Conservation (phyloP, 768 basidiomycete genomes). For the Macrolepiota fuliginosa region DNA sequence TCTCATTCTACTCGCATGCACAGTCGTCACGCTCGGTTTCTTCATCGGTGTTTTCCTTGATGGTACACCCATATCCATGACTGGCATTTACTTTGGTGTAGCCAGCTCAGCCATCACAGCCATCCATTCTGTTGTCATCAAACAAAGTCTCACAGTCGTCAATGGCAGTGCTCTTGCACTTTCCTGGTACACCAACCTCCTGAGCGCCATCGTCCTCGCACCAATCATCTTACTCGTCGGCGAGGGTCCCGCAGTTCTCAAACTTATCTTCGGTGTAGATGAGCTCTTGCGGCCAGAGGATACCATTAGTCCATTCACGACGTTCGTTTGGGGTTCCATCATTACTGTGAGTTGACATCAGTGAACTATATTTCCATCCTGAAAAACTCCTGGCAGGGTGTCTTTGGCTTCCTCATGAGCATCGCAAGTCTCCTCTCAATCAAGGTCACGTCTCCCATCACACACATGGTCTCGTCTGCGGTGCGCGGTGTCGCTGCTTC, state of each 20-base stretch:
- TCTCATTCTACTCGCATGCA: slow-evolving; percentile 72
- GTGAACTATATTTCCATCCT: background rate
- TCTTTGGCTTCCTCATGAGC: slow-evolving; percentile 91
- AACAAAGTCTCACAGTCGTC: slow-evolving; percentile 76
- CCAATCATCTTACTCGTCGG: slow-evolving; percentile 76
- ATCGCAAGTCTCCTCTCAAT: slow-evolving; percentile 91
- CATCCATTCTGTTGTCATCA: slow-evolving; percentile 92
- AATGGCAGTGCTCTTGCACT: slow-evolving; percentile 82
- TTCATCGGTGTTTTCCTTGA: slow-evolving; percentile 87
- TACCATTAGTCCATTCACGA: slow-evolving; percentile 46
- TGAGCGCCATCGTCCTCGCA: slow-evolving; percentile 69
- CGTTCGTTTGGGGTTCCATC: slow-evolving; percentile 75
- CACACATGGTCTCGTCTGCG: slow-evolving; percentile 96
- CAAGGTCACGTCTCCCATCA: slow-evolving; percentile 96
- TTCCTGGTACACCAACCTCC: slow-evolving; percentile 89
- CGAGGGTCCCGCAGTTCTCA: slow-evolving; percentile 63
- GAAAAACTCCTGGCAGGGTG: slow-evolving; percentile 47
- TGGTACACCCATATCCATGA: slow-evolving; percentile 48
- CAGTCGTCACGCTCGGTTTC: slow-evolving; percentile 88
- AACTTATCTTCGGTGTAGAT: slow-evolving; percentile 52
- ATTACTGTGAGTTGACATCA: slow-evolving; percentile 58
- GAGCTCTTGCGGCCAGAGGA: slow-evolving; percentile 35
- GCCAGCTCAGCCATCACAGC: slow-evolving; percentile 85
- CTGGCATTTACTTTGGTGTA: slow-evolving; percentile 81
- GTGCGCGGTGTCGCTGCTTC: slow-evolving; percentile 94